Evolutionary conservation across 441 rosid genomes (phyloP).

Genomic region (Capsella rubella): DNA sequence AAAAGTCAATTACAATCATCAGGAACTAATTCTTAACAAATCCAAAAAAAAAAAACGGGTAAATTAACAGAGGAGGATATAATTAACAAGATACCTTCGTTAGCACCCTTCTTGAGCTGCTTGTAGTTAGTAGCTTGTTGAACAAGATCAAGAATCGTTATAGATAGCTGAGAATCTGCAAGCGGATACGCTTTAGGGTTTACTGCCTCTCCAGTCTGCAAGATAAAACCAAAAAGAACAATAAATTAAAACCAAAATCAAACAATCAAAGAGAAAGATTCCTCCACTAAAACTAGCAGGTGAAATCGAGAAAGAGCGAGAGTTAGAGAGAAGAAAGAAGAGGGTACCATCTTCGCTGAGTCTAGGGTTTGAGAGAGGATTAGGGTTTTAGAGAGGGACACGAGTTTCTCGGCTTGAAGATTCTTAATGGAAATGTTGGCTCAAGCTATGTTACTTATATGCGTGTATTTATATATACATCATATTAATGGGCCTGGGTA

Average conservation of each 20-base stretch:
- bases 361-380: constrained; percentile 30
- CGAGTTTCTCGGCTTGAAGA: constrained; percentile 18
- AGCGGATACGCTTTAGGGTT: constrained; percentile 95
- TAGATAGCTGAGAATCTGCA: constrained; percentile 78
- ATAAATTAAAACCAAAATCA: neutral
- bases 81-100: constrained; percentile 63
- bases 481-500: constrained; percentile 15
- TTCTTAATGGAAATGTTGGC: neutral
- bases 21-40: constrained; percentile 5
- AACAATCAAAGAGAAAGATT: neutral
- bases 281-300: neutral
- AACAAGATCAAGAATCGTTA: constrained; percentile 86
- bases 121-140: constrained; percentile 94
- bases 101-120: constrained; percentile 97
- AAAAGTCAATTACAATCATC: neutral
- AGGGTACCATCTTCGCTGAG: constrained; percentile 38
- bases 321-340: neutral
- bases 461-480: neutral
- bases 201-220: constrained; percentile 78
- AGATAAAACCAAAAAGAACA: neutral
- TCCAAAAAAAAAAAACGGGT: too few relatives aligned
- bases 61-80: neutral
- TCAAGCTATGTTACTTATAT: neutral
- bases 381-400: constrained; percentile 35
- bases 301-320: neutral